Conservation (phyloP, 2,329 filamentous ascomycete genomes). For the Nannizziopsis arthrosporioides region DNA sequence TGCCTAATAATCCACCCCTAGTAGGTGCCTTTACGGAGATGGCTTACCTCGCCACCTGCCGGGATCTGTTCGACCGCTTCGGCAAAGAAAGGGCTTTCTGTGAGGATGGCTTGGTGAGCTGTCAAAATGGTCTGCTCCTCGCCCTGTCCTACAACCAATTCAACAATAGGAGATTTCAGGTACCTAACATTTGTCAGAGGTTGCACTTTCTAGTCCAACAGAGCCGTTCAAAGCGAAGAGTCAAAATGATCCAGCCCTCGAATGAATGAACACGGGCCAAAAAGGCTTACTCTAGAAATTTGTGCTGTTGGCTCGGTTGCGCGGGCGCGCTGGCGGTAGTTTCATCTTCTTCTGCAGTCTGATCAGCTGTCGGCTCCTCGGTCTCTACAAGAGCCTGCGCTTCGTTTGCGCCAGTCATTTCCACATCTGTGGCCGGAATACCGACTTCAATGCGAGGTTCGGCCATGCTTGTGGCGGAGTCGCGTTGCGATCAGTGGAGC, state of each 20-base stretch:
- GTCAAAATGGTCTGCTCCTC: constrained; percentile 53
- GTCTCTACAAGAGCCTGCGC: constrained; percentile 4
- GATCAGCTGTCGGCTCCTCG: constrained; percentile 1
- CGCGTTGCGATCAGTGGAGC: neutral
- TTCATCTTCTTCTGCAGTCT: neutral
- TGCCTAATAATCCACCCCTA: no score
- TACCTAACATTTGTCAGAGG: constrained; percentile 31
- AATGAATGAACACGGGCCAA: neutral
- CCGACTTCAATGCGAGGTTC: constrained; percentile 13
- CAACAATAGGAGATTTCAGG: constrained; percentile 57
- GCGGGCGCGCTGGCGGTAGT: neutral
- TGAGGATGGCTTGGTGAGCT: constrained; percentile 67
- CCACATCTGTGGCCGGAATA: constrained; percentile 17
- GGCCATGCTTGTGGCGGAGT: constrained; percentile 4
- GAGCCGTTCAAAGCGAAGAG: neutral
- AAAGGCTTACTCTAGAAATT: constrained; percentile 11
- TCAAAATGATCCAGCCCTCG: neutral
- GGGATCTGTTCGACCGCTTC: constrained; percentile 51
- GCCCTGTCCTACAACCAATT: constrained; percentile 52
- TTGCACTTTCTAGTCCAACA: neutral
- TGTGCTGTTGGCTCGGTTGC: constrained; percentile 4
- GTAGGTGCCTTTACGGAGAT: neutral
- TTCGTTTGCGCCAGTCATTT: constrained; percentile 19
- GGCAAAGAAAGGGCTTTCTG: constrained; percentile 62
- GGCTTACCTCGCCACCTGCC: constrained; percentile 46